Conservation (phyloP, 148 eudicot species). For the Hydrangea macrophylla region DNA sequence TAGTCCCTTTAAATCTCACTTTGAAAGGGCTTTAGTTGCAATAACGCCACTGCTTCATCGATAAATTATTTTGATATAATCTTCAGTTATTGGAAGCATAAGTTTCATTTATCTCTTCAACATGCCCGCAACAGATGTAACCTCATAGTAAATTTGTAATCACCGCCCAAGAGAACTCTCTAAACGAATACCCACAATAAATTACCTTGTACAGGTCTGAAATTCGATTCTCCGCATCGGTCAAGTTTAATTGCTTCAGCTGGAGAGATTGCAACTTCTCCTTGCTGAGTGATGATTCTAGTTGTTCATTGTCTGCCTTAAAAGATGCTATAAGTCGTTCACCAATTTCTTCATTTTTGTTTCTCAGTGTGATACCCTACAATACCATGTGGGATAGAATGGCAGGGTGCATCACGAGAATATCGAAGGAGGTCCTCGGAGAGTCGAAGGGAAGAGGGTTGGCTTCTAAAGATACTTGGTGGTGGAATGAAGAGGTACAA, state of each 20-base stretch:
- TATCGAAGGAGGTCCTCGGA: no score
- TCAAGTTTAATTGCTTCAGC: slow-evolving; percentile 74
- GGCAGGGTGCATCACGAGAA: no score
- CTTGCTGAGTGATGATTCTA: slow-evolving; percentile 56
- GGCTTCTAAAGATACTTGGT: no score
- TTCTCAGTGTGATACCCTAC: slow-evolving; percentile 42
- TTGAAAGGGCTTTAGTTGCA: background rate
- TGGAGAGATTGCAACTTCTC: slow-evolving; percentile 62
- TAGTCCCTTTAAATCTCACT: background rate
- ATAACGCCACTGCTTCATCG: background rate
- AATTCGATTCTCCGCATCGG: slow-evolving; percentile 73
- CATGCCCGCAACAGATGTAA: no score
- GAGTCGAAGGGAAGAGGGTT: no score
- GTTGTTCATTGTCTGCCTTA: slow-evolving; percentile 67
- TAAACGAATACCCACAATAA: slow-evolving; percentile 1
- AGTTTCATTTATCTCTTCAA: background rate
- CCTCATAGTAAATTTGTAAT: background rate
- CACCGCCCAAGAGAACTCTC: background rate
- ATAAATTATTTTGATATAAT: no score
- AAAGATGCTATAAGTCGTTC: slow-evolving; percentile 46
- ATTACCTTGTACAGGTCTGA: slow-evolving; percentile 79
- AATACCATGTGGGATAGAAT: no score
- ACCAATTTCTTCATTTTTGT: slow-evolving; percentile 39
- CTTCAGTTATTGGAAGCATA: background rate
- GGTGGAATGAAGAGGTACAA: no score